Evolutionary conservation across 805 yeast species (phyloP), one percentile per base, ranked within the genome.

Genomic region (Spathaspora passalidarum): DNA sequence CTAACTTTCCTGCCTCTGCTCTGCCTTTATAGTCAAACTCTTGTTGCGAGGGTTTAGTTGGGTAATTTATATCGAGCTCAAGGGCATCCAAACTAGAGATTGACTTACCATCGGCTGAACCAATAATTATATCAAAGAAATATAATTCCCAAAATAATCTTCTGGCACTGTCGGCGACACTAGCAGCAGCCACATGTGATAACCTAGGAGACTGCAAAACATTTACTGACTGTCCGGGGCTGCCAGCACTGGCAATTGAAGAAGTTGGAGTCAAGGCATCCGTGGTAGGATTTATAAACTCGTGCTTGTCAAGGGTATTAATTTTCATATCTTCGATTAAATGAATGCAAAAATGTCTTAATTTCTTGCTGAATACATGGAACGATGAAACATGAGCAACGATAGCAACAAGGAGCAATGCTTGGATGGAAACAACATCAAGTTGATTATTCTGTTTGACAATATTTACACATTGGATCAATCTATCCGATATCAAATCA

Each of bases 71-170:
- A n/a, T 62, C 55, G 32, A 72, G 60, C 23, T 63, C 59, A 1
- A 62, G 44, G 2, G 65, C 56, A 1, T 77, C 69, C 13, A 78
- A 49, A 11, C 40, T 43, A 1, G 80, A 43, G 11, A 54, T 32
- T 4, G 49, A 59, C 41, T 61, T 64, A 9, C 81, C 82, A 42
- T 78, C 79, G 0, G 82, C 79, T 5, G 80, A 76, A 1, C 81
- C 82, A 48, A 76, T 74, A 32, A 76, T 62, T 8, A 78, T 73
- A 56, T 78, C 82, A 43, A 78, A 64, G 53, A 76, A 78, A 52
- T 73, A 72, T 5, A 76, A 54, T 46, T 78, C 82, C 82, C 82
- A 78, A 49, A 75, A 69, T 9, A 76, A 65, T 46, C 79, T 62
- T 45, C 82, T 63, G 4, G 72, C 72, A 35, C 65, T 56, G 46